Conservation (phyloP, 2,329 filamentous ascomycete genomes). For the Chaetomium sp. region DNA sequence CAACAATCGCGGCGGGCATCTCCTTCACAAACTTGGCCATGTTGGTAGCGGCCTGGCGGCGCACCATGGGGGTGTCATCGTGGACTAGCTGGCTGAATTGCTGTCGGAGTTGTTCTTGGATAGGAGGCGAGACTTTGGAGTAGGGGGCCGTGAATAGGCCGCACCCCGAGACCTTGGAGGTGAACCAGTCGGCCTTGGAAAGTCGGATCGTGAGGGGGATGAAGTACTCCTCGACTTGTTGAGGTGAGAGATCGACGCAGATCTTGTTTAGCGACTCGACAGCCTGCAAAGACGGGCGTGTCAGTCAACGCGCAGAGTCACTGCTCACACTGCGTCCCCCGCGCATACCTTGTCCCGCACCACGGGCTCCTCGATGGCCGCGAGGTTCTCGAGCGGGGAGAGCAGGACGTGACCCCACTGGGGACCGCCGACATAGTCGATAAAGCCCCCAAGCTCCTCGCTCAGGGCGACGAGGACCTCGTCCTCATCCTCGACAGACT, state of each 20-base stretch:
- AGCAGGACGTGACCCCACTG: constrained; percentile 94
- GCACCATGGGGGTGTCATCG: constrained; percentile 98
- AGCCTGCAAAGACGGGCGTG: constrained; percentile 58
- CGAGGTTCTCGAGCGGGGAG: constrained; percentile 95
- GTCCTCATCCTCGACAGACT: constrained; percentile 98
- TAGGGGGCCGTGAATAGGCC: constrained; percentile 94
- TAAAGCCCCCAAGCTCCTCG: constrained; percentile 93
- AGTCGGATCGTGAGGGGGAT: constrained; percentile 93
- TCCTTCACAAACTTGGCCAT: constrained; percentile 97
- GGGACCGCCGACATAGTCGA: constrained; percentile 95
- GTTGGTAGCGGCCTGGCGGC: constrained; percentile 94
- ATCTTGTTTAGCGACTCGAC: constrained; percentile 99
- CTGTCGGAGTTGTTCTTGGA: constrained; percentile 88
- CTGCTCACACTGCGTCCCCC: background rate
- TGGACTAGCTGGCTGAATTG: constrained; percentile 93
- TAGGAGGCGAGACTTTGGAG: constrained; percentile 81
- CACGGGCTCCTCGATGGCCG: constrained; percentile 96
- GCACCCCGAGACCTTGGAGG: constrained; percentile 96
- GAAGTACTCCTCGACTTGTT: constrained; percentile 96
- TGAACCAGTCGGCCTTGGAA: constrained; percentile 99
- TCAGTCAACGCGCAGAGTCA: background rate
- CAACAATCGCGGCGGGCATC: constrained; percentile 87
- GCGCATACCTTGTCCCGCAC: constrained; percentile 87
- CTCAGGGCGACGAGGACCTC: constrained; percentile 96
- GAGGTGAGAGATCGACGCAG: constrained; percentile 84